These are phyloP conservation scores for Quercus bicolor DNA, from an alignment of 306 rosid species.

Conservation along the genomic window DNA sequence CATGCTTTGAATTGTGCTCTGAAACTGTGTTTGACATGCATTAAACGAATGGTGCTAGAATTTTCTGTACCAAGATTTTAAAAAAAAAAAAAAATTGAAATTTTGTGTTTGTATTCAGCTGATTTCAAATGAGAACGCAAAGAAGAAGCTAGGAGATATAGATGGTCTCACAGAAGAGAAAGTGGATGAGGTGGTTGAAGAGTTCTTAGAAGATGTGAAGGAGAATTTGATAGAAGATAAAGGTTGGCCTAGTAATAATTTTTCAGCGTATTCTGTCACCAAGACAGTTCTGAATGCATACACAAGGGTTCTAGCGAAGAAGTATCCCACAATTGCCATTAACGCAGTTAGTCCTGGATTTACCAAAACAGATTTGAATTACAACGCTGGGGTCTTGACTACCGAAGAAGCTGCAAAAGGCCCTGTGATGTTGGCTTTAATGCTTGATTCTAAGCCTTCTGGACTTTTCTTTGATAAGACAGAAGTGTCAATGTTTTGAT, in stretches of 20 bases:
- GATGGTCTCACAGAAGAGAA: slow-evolving; percentile 2
- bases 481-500: background rate
- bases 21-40: too few relatives aligned
- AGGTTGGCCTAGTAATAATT: background rate
- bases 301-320: background rate
- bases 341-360: background rate
- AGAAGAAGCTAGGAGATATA: background rate
- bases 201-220: background rate
- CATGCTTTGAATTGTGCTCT: too few relatives aligned
- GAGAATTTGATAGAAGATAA: background rate
- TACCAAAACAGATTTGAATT: background rate
- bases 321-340: background rate
- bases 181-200: background rate
- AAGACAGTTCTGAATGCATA: background rate
- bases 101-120: background rate
- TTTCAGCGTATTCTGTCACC: background rate
- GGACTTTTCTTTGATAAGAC: background rate
- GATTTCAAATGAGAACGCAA: background rate
- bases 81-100: background rate
- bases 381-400: background rate
- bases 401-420: background rate
- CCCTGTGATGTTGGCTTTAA: background rate
- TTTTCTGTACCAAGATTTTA: too few relatives aligned
- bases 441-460: background rate
- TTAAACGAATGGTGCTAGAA: too few relatives aligned